A percentile compares a stretch with the other conserved stretches of the same genome.
phyloP scores from a whole-genome alignment of 805 yeast species.

The Wickerhamomyces canadensis region DNA sequence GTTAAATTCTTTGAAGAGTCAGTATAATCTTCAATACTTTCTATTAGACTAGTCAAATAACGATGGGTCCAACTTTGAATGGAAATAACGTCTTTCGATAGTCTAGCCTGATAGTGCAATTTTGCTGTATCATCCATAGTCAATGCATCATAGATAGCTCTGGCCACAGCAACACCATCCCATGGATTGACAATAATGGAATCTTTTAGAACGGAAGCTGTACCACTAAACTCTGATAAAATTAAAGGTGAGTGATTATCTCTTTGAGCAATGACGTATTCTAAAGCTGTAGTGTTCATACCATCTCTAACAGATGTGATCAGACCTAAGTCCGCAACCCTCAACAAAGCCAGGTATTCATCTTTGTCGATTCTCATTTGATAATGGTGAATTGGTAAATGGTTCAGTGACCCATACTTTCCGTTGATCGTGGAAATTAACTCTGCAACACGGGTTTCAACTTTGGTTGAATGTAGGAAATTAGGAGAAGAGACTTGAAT shows the following conservation, averaged over 20 bases:
- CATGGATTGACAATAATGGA: slow-evolving; percentile 91
- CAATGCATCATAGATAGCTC: slow-evolving; percentile 67
- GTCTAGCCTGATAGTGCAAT: slow-evolving; percentile 39
- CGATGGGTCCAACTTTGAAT: slow-evolving; percentile 75
- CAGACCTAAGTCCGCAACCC: slow-evolving; percentile 86
- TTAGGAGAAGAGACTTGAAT: slow-evolving; percentile 86
- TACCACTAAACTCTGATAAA: slow-evolving; percentile 90
- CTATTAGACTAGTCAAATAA: slow-evolving; percentile 47
- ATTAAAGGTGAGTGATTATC: slow-evolving; percentile 70
- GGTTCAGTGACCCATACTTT: slow-evolving; percentile 74
- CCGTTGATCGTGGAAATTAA: slow-evolving; percentile 79
- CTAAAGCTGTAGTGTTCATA: slow-evolving; percentile 92
- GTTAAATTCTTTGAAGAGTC: slow-evolving; percentile 43
- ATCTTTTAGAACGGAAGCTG: slow-evolving; percentile 62
- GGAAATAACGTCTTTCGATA: slow-evolving; percentile 66
- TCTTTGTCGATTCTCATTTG: slow-evolving; percentile 84
- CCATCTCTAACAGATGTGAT: slow-evolving; percentile 93
- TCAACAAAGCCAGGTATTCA: slow-evolving; percentile 81
- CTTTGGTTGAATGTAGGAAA: slow-evolving; percentile 41
- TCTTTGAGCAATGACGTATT: slow-evolving; percentile 84
- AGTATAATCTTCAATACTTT: slow-evolving; percentile 33
- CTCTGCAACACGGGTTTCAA: slow-evolving; percentile 81
- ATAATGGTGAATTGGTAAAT: slow-evolving; percentile 87
- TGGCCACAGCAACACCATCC: slow-evolving; percentile 93
- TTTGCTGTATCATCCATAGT: slow-evolving; percentile 44